Conservation (phyloP, 805 yeast species). For the Saturnispora quitensis region DNA sequence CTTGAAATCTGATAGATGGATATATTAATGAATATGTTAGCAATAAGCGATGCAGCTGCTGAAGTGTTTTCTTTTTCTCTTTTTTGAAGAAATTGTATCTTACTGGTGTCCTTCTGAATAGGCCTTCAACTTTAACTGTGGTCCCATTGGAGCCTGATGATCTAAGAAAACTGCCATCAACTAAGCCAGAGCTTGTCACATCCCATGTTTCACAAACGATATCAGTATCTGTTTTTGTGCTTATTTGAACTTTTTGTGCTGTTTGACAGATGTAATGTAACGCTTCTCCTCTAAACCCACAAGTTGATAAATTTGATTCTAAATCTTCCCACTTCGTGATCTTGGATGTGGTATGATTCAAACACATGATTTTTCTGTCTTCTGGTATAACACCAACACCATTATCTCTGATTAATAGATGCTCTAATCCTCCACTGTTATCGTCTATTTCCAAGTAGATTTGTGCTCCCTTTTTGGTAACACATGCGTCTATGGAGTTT, state of each 20-base stretch:
- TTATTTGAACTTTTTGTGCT: slow-evolving; percentile 24
- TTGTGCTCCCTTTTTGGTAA: slow-evolving; percentile 7
- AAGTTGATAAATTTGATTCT: slow-evolving; percentile 21
- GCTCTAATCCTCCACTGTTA: slow-evolving; percentile 28
- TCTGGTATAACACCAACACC: slow-evolving; percentile 30
- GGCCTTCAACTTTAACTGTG: slow-evolving; percentile 23
- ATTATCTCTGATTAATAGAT: slow-evolving; percentile 29
- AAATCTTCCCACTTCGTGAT: slow-evolving; percentile 26
- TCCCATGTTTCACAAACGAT: slow-evolving; percentile 29
- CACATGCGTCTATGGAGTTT: slow-evolving; percentile 32
- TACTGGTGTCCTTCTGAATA: slow-evolving; percentile 28
- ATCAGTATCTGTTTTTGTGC: slow-evolving; percentile 26
- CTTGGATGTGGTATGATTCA: slow-evolving; percentile 36
- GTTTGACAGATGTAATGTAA: slow-evolving; percentile 30
- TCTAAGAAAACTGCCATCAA: slow-evolving; percentile 12
- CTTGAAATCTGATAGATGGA: slow-evolving; percentile 25
- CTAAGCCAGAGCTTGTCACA: slow-evolving; percentile 24
- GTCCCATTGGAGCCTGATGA: slow-evolving; percentile 31
- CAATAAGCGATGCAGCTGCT: slow-evolving; percentile 19
- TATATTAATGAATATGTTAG: slow-evolving; percentile 27
- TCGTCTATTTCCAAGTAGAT: slow-evolving; percentile 31
- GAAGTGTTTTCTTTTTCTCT: slow-evolving; percentile 20
- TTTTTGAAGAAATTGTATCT: slow-evolving; percentile 25
- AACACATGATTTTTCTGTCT: slow-evolving; percentile 30
- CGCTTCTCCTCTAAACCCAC: slow-evolving; percentile 47